Percentiles rank a stretch among this genome's conserved stretches.
These are phyloP conservation scores for Nicotiana benthamiana DNA, from an alignment of 257 asterid species.

Conservation along the genomic window DNA sequence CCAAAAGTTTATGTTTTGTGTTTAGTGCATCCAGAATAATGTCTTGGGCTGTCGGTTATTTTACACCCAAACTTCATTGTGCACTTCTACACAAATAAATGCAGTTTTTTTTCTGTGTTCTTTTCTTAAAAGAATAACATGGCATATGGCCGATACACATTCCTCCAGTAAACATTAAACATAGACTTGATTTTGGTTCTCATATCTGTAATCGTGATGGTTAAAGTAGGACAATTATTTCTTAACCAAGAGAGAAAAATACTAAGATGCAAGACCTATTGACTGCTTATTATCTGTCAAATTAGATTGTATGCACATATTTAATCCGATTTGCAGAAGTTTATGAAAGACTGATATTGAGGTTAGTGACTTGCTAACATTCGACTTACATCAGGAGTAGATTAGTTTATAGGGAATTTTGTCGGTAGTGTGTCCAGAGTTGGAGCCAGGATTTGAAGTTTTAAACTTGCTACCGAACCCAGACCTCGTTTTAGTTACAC, in stretches of 20 bases:
- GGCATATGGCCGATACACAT: background rate
- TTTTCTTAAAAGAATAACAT: background rate
- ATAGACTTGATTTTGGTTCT: background rate
- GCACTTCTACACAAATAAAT: background rate
- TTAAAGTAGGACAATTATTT: background rate
- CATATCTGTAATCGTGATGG: background rate
- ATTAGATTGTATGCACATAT: background rate
- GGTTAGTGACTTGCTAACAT: background rate
- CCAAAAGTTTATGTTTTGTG: background rate
- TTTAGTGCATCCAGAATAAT: background rate
- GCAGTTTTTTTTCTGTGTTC: background rate
- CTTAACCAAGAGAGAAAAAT: background rate
- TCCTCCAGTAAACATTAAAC: background rate
- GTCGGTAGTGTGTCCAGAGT: background rate
- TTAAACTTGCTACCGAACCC: no score
- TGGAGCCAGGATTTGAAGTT: no score
- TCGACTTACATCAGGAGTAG: background rate
- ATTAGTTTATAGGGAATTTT: background rate
- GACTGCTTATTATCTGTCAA: background rate
- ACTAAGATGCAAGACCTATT: background rate
- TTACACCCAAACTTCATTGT: background rate
- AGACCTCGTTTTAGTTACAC: no score
- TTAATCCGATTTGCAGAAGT: background rate
- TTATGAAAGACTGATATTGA: background rate
- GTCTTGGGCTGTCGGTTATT: slow-evolving; percentile 1